Evolutionary conservation across 2,329 filamentous ascomycete species (phyloP).

Genomic region (Fonsecaea multimorphosa): DNA sequence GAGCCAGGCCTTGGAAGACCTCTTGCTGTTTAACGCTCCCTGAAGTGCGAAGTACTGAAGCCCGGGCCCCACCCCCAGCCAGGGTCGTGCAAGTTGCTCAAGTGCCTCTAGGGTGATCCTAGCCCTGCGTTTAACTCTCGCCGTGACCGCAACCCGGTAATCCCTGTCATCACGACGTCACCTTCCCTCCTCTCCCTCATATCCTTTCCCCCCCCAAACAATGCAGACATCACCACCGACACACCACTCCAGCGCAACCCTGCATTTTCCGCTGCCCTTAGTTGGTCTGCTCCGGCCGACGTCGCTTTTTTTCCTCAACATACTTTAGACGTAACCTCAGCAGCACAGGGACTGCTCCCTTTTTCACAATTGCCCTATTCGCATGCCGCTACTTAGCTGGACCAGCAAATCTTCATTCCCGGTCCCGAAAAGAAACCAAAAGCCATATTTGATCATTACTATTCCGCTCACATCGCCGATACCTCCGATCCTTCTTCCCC

Average conservation of each 20-base stretch:
- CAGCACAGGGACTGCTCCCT: constrained; percentile 2
- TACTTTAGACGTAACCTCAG: constrained; percentile 23
- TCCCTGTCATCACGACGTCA: constrained; percentile 22
- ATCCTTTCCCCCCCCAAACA: background rate
- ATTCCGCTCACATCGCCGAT: constrained; percentile 23
- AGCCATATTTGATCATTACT: constrained; percentile 16
- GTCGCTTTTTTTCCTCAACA: constrained; percentile 19
- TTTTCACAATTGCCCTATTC: constrained; percentile 24
- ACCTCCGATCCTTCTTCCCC: constrained; percentile 26
- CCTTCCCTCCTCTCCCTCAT: background rate
- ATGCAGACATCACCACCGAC: constrained; percentile 1
- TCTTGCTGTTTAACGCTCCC: constrained; percentile 13
- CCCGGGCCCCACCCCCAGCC: background rate
- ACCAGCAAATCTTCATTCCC: constrained; percentile 13
- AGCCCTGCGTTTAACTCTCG: background rate
- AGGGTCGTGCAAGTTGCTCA: background rate
- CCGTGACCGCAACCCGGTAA: constrained; percentile 6
- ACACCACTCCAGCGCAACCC: background rate
- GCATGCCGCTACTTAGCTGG: background rate
- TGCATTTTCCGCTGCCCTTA: constrained; percentile 20
- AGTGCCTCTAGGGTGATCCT: background rate
- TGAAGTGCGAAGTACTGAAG: too few species aligned
- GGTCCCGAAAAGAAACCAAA: constrained; percentile 17
- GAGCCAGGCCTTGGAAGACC: constrained; percentile 19
- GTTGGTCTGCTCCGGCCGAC: constrained; percentile 22